Base-by-base conservation (phyloP, 2,329 filamentous ascomycete species). In the Calonectria leucothoes region DNA sequence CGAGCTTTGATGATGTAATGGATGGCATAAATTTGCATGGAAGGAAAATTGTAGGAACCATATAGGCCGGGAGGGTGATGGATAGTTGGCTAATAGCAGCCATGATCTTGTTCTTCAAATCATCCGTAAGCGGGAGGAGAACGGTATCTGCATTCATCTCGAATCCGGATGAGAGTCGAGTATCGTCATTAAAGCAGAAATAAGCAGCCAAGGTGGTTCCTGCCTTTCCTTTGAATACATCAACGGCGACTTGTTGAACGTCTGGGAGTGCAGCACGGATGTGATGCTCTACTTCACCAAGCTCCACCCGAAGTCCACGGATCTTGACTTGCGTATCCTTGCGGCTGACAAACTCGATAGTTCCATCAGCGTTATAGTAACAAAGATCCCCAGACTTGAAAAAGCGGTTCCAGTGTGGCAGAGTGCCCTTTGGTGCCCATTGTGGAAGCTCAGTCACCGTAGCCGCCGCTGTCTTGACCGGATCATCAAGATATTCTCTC, bases 291-390 rank as follows among this genome's bases (percentile, higher is more conserved):
- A 70, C 63, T 25, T 78, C 76, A 1, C 65, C 74, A 0, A 88
- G 82, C 79, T 88, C 91, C 70, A 89, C 83, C 61, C 89, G 79
- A 61, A 86, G 90, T 45, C 91, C 91, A 23, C 86, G 84, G 14
- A 91, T 81, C 76, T 91, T 92, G 49, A 91, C 85, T 78, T 91
- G 89, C 0, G 83, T 84, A 74, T 91, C 89, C 74, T 89, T 89
- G 27, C 90, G 83, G 39, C 88, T 88, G 45, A 89, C 75, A 66
- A 84, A 87, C 0, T 81, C 75, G 10, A 88, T 78, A 23, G 72
- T 75, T 4, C 85, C 85, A 64, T 87, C 80, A 0, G 66, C 42
- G 29, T 81, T 71, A 33, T 83, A 82, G 14, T 74, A 72, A 12
- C 77, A 73, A 1, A 80, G 51, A 51, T 81, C 80, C 1, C 80